These are phyloP conservation scores for Colletotrichum zoysiae DNA, from an alignment of 2,329 filamentous ascomycete genomes.

Conservation along the genomic window DNA sequence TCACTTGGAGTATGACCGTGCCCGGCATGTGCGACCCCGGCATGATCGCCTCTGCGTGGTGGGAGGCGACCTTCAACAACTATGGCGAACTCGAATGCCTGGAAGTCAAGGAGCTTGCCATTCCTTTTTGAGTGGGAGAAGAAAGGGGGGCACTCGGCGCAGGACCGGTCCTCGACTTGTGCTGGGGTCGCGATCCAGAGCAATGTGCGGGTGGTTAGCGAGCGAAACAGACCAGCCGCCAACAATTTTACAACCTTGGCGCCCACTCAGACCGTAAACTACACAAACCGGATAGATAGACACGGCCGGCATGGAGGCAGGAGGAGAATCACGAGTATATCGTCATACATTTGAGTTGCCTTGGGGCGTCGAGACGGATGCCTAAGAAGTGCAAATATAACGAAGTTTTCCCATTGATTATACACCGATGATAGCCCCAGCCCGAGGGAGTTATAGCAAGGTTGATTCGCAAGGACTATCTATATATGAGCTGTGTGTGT, in stretches of 20 bases:
- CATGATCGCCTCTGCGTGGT: slow-evolving; percentile 6
- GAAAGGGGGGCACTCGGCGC: too few species aligned
- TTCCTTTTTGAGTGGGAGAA: not conserved
- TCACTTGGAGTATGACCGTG: not conserved
- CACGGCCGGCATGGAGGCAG: not conserved
- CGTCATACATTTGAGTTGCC: not conserved
- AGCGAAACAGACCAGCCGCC: not conserved
- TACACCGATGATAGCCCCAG: not conserved
- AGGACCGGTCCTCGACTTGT: not conserved
- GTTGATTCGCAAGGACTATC: not conserved
- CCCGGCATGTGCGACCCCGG: not conserved
- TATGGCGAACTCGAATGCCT: not conserved
- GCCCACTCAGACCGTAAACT: not conserved
- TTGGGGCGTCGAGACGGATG: not conserved
- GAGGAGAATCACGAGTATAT: not conserved
- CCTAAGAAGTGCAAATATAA: not conserved
- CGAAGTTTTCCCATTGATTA: not conserved
- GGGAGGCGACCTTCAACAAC: not conserved
- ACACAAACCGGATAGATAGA: not conserved
- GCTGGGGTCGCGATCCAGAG: not conserved
- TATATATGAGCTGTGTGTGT: not conserved
- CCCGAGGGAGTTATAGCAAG: not conserved
- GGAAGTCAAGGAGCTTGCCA: not conserved
- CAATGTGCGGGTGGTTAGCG: not conserved
- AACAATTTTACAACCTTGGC: not conserved